phyloP scores from a whole-genome alignment of 495 filamentous ascomycete species.

The Aspergillus panamensis region DNA sequence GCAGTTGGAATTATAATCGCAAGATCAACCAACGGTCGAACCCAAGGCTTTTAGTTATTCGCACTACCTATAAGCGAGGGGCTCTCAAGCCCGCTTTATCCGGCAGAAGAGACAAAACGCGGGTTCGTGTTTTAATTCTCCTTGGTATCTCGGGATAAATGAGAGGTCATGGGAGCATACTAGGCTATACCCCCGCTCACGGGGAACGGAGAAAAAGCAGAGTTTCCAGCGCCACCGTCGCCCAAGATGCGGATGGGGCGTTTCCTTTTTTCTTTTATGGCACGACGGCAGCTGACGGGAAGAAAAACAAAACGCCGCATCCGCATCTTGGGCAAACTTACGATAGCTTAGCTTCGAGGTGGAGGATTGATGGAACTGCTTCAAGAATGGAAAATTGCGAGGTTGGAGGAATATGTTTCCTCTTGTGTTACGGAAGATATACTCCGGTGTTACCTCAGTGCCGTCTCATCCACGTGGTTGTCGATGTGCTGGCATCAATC shows the following conservation, averaged over 20 bases:
- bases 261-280: neutral
- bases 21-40: too few relatives aligned
- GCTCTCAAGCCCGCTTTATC: neutral
- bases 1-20: neutral
- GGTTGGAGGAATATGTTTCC: neutral
- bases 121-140: too few relatives aligned
- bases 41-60: neutral
- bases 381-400: neutral
- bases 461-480: neutral
- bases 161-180: neutral
- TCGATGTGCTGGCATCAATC: neutral
- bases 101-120: neutral
- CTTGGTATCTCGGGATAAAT: neutral
- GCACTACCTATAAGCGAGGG: neutral
- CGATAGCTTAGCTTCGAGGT: neutral
- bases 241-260: neutral
- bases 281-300: too few relatives aligned
- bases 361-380: neutral
- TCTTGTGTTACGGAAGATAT: neutral
- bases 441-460: neutral
- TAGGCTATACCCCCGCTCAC: neutral
- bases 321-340: neutral
- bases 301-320: too few relatives aligned
- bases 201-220: neutral
- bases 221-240: neutral